These are phyloP conservation scores for Letharia columbiana DNA, from an alignment of 495 filamentous ascomycete species.

Conservation along the genomic window DNA sequence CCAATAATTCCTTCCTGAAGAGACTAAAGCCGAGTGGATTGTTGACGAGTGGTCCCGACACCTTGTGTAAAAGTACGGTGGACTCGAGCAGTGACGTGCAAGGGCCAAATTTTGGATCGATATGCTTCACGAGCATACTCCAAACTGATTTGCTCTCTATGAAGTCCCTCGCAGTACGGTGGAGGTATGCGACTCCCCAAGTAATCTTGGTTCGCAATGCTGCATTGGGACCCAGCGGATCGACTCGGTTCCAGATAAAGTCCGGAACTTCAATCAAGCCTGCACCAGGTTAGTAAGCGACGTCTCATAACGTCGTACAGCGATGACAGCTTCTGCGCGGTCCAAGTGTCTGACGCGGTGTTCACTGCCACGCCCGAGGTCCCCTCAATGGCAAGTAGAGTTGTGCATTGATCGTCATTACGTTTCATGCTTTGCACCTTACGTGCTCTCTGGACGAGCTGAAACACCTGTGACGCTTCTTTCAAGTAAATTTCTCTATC, in stretches of 20 bases:
- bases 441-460: neutral
- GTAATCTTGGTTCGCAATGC: conserved; percentile 6
- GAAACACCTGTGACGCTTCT: conserved; percentile 11
- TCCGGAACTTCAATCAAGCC: conserved; percentile 2
- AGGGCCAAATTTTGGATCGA: neutral
- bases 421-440: neutral
- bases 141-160: neutral
- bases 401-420: neutral
- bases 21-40: neutral
- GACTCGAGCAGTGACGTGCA: neutral
- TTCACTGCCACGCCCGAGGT: neutral
- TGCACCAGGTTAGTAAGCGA: conserved; percentile 1
- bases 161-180: neutral
- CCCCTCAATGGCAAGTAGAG: neutral
- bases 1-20: neutral
- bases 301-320: neutral
- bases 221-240: neutral
- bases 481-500: conserved; percentile 16
- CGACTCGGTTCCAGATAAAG: conserved; percentile 1
- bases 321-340: conserved; percentile 1
- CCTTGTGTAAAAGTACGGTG: neutral
- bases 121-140: neutral
- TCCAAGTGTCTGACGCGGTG: neutral
- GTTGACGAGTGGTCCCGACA: neutral
- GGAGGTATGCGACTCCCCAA: conserved; percentile 4